Evolutionary conservation across 2,329 filamentous ascomycete species (phyloP).

Genomic region (Phialocephala subalpina): DNA sequence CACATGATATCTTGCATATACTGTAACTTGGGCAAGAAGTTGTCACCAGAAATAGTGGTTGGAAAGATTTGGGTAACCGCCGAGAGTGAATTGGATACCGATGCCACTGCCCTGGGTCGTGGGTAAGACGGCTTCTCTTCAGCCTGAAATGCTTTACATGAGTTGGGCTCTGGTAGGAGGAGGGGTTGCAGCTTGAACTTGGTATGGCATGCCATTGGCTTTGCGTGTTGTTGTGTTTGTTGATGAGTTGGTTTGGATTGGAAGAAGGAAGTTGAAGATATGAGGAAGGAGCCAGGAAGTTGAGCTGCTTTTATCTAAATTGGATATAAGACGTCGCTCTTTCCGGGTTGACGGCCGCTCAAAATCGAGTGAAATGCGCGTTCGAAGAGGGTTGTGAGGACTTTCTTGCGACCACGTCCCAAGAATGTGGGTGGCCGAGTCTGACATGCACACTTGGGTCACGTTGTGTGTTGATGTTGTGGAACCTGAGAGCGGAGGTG

Average conservation of each 20-base stretch:
- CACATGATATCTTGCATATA: too few species aligned
- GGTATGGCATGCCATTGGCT: background rate
- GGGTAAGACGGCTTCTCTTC: background rate
- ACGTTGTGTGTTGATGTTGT: background rate
- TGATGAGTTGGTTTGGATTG: too few species aligned
- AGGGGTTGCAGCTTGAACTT: background rate
- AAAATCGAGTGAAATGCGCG: too few species aligned
- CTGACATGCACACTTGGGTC: background rate
- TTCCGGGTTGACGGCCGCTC: background rate
- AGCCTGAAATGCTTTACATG: background rate
- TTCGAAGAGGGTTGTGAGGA: background rate
- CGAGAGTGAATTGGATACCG: background rate
- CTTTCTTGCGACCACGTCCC: background rate
- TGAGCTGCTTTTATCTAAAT: slow-evolving; percentile 1
- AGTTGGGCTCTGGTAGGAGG: background rate
- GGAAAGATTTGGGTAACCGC: background rate
- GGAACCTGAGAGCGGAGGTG: background rate
- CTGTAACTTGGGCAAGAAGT: background rate
- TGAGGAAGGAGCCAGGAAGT: too few species aligned
- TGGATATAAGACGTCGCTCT: background rate
- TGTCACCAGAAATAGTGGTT: background rate
- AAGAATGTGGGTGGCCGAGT: background rate
- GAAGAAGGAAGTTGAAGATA: background rate
- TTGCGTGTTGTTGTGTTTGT: background rate
- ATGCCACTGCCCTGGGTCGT: background rate